Evolutionary conservation across 306 rosid genomes (phyloP).

Genomic region (Albizia julibrissin): DNA sequence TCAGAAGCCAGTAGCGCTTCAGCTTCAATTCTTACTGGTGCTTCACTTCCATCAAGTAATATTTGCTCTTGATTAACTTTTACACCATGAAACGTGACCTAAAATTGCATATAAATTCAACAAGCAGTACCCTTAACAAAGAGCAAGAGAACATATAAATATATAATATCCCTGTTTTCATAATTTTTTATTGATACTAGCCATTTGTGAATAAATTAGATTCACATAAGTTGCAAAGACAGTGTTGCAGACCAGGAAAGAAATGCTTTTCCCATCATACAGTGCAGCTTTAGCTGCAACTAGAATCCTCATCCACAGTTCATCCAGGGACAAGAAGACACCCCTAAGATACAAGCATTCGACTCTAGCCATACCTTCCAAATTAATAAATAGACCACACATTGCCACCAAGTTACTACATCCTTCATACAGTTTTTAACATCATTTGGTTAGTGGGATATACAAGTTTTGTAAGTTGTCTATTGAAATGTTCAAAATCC

Average conservation of each 20-base stretch:
- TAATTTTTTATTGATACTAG: neutral
- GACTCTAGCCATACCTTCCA: neutral
- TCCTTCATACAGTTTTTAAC: neutral
- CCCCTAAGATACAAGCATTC: neutral
- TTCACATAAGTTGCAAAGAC: slow-evolving; percentile 4
- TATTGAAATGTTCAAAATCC: neutral
- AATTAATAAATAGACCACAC: neutral
- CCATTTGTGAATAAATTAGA: slow-evolving; percentile 22
- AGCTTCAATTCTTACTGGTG: slow-evolving; percentile 80
- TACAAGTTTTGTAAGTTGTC: neutral
- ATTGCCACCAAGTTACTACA: neutral
- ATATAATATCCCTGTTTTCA: slow-evolving; percentile 9
- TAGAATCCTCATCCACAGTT: neutral
- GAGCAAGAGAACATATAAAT: slow-evolving; percentile 23
- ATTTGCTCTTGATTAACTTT: slow-evolving; percentile 66
- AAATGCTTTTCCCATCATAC: neutral
- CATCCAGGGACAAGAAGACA: neutral
- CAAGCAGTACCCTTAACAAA: slow-evolving; percentile 27
- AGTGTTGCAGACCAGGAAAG: neutral
- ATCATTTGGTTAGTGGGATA: neutral
- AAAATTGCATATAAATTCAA: slow-evolving; percentile 35
- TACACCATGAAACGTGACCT: slow-evolving; percentile 88
- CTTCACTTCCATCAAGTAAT: slow-evolving; percentile 94
- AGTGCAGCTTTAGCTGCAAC: neutral
- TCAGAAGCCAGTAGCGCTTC: slow-evolving; percentile 80